Evolutionary conservation across 2,329 filamentous ascomycete genomes (phyloP).

Genomic region (Hypoxylon sp.): DNA sequence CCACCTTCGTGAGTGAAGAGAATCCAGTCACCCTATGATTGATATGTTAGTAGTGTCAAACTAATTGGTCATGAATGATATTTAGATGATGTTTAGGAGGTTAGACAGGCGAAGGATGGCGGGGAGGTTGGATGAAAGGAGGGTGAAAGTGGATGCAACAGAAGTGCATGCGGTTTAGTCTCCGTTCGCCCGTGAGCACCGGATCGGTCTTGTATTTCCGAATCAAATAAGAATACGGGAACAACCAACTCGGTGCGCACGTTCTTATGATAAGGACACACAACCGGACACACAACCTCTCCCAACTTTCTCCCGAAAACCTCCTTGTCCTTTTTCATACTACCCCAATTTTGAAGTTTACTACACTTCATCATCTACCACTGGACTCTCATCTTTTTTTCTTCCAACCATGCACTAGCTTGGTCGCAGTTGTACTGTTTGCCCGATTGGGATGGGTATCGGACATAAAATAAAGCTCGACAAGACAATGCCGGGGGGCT

Average conservation of each 20-base stretch:
- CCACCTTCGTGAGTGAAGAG: constrained; percentile 99
- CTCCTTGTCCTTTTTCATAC: constrained; percentile 4
- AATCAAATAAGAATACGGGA: constrained; percentile 39
- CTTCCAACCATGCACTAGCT: constrained; percentile 16
- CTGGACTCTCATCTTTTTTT: not conserved
- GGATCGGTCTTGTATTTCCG: constrained; percentile 34
- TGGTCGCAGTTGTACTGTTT: constrained; percentile 10
- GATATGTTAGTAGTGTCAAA: constrained; percentile 34
- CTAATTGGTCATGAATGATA: constrained; percentile 31
- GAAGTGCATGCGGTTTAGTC: constrained; percentile 52
- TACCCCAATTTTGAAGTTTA: constrained; percentile 5
- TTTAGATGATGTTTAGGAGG: constrained; percentile 21
- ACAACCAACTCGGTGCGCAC: constrained; percentile 30
- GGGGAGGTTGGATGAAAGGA: too few relatives aligned
- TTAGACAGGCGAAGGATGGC: too few relatives aligned
- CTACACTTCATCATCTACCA: constrained; percentile 8
- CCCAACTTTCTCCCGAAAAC: constrained; percentile 10
- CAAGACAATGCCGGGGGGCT: constrained; percentile 17
- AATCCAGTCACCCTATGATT: constrained; percentile 91
- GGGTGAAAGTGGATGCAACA: constrained; percentile 43
- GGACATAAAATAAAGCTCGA: constrained; percentile 31
- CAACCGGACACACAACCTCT: constrained; percentile 6
- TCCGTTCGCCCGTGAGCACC: constrained; percentile 54
- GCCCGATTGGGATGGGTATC: constrained; percentile 9
- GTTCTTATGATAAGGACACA: constrained; percentile 18